These are phyloP conservation scores for Solanum clarkiae DNA, from an alignment of 257 asterid genomes.

Conservation along the genomic window DNA sequence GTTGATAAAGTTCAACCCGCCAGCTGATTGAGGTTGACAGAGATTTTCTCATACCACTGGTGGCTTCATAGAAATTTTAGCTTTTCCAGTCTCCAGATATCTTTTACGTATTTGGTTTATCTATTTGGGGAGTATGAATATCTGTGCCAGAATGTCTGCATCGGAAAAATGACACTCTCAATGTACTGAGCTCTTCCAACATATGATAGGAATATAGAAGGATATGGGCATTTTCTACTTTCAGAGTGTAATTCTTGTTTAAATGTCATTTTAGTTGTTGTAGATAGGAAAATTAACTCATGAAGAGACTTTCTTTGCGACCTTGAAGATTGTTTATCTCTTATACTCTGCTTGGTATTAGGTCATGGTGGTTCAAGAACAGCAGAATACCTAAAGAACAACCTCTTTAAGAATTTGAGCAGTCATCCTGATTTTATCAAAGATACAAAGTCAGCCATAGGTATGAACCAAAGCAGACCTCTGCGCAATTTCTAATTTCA, in stretches of 20 bases:
- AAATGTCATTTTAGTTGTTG: neutral
- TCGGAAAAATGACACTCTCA: neutral
- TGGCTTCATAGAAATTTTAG: neutral
- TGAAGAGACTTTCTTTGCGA: neutral
- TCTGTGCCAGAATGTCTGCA: neutral
- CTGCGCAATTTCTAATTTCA: neutral
- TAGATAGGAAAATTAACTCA: neutral
- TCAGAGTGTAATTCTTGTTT: neutral
- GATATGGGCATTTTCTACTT: neutral
- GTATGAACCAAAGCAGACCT: conserved; percentile 19
- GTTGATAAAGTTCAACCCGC: neutral
- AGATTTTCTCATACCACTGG: neutral
- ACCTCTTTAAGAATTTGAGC: conserved; percentile 56
- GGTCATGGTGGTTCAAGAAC: conserved; percentile 84
- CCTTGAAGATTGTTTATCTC: neutral
- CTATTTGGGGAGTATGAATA: neutral
- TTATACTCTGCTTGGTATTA: conserved; percentile 8
- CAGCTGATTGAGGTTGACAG: neutral
- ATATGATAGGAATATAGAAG: neutral
- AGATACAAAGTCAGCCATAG: conserved; percentile 66
- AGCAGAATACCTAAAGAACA: conserved; percentile 64
- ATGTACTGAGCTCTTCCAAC: neutral
- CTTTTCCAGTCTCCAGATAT: neutral
- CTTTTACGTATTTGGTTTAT: neutral
- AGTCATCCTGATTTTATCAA: conserved; percentile 58